Conservation (phyloP, 306 rosid species). For the peach (Prunus persica) region DNA sequence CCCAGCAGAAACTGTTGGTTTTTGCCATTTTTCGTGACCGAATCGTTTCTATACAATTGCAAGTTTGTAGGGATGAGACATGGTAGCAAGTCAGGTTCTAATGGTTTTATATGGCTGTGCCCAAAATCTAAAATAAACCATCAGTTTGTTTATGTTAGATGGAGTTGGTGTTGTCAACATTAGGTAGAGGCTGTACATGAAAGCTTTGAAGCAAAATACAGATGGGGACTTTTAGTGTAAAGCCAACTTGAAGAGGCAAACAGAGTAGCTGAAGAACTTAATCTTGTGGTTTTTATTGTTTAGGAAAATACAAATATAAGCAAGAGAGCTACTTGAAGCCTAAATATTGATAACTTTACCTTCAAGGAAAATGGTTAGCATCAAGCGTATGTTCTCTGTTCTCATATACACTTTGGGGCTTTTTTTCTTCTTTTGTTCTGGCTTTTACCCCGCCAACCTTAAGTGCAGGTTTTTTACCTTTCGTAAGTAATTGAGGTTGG, state of each 20-base stretch:
- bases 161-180: constrained; percentile 6
- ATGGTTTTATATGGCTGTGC: neutral
- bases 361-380: neutral
- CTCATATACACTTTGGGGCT: neutral
- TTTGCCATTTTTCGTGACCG: neutral
- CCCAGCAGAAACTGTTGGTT: neutral
- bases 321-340: neutral
- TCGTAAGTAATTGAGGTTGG: neutral
- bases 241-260: neutral
- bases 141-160: neutral
- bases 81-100: neutral
- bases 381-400: neutral
- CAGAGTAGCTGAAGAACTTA: neutral
- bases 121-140: neutral
- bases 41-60: no score
- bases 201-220: constrained; percentile 8
- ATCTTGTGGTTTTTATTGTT: neutral
- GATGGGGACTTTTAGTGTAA: neutral
- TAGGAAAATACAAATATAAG: neutral
- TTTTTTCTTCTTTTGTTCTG: no score
- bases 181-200: neutral
- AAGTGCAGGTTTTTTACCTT: neutral
- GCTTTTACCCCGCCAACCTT: neutral
- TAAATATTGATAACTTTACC: neutral
- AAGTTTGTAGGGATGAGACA: constrained; percentile 2